Conservation (phyloP, 352 stramenopile genomes). For the Blastocystis hominis region DNA sequence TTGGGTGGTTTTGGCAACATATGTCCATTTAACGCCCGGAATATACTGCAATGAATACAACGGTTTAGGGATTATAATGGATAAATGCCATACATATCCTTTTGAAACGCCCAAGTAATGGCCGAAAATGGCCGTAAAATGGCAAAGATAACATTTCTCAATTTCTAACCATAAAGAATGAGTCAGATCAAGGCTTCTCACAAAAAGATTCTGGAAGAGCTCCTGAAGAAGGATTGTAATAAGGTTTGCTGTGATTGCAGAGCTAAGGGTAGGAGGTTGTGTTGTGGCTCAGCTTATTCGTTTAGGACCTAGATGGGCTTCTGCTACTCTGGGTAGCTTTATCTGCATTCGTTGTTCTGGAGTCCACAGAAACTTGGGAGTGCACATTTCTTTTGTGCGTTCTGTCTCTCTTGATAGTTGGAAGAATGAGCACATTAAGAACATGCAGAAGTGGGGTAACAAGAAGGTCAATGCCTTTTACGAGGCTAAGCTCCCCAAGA, state of each 20-base stretch:
- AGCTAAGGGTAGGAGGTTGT: conserved; percentile 65
- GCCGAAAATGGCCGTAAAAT: not conserved
- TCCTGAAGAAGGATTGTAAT: conserved; percentile 79
- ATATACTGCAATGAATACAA: too few species aligned
- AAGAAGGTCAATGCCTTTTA: conserved; percentile 76
- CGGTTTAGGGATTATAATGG: not conserved
- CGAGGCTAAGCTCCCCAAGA: conserved; percentile 70
- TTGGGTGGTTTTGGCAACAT: too few species aligned
- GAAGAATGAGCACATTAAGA: conserved; percentile 74
- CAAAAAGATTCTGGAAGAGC: conserved; percentile 63
- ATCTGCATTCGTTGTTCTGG: conserved; percentile 84
- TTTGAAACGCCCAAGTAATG: not conserved
- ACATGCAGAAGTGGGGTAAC: conserved; percentile 83
- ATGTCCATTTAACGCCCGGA: too few species aligned
- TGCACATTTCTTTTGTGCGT: conserved; percentile 82
- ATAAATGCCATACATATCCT: not conserved
- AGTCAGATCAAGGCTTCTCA: conserved; percentile 56
- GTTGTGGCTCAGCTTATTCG: not conserved
- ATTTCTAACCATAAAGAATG: conserved; percentile 11
- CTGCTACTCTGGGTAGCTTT: conserved; percentile 83
- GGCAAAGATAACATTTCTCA: not conserved
- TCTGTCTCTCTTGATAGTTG: conserved; percentile 84
- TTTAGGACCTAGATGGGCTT: conserved; percentile 75
- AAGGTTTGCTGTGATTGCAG: conserved; percentile 79
- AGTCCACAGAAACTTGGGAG: conserved; percentile 80